phyloP scores from a whole-genome alignment of 768 basidiomycete species.

The Coprinopsis marcescibilis region DNA sequence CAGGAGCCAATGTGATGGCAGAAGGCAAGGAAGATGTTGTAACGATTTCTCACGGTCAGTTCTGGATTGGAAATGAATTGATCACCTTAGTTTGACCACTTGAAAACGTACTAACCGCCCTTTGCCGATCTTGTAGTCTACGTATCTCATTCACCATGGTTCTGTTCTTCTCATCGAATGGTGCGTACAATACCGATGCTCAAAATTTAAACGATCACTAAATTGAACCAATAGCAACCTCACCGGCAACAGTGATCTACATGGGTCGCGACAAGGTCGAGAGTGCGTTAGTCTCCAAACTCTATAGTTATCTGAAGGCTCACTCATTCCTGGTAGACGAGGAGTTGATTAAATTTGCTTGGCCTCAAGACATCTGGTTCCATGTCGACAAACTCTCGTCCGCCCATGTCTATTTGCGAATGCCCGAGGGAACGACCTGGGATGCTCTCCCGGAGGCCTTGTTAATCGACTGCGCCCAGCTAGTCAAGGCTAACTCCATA shows the following conservation, averaged over 20 bases:
- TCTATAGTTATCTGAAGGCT: conserved; percentile 15
- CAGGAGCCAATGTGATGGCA: background rate
- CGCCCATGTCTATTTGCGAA: conserved; percentile 93
- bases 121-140: background rate
- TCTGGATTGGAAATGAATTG: background rate
- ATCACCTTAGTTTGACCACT: background rate
- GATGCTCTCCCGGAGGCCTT: conserved; percentile 79
- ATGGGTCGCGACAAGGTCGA: conserved; percentile 98
- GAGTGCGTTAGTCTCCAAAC: conserved; percentile 44
- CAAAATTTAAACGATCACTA: conserved; percentile 1
- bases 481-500: conserved; percentile 97
- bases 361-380: conserved; percentile 88
- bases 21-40: conserved; percentile 7
- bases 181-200: conserved; percentile 18
- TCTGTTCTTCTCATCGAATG: conserved; percentile 43
- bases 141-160: conserved; percentile 31
- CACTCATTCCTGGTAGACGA: conserved; percentile 66
- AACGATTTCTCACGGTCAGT: background rate
- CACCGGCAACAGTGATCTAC: conserved; percentile 71
- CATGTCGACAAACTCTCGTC: conserved; percentile 98
- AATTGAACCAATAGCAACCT: conserved; percentile 34
- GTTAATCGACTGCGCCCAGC: conserved; percentile 82
- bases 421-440: conserved; percentile 79
- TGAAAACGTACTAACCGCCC: background rate
- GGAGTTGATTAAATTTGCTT: conserved; percentile 88